Evolutionary conservation across 345 rosid species (phyloP).

Genomic region (Gossypium longicalyx): DNA sequence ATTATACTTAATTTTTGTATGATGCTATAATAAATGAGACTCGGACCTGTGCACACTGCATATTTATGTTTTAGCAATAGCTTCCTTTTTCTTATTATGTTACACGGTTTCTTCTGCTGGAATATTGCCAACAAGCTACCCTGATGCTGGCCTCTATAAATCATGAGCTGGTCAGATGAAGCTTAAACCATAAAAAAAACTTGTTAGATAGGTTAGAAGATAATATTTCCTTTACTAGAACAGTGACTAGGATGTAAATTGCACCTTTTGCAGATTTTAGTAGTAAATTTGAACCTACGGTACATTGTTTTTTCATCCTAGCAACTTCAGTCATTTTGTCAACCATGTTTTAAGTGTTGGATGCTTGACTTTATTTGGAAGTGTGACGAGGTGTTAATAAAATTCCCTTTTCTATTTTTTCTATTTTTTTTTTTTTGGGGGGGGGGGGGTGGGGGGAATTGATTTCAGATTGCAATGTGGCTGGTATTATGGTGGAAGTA

Average conservation of each 20-base stretch:
- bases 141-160: background rate
- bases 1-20: background rate
- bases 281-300: background rate
- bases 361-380: background rate
- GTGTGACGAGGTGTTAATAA: background rate
- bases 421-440: background rate
- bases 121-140: background rate
- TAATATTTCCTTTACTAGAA: background rate
- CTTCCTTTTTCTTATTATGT: background rate
- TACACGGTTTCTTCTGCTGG: background rate
- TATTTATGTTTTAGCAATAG: background rate
- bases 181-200: background rate
- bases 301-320: background rate
- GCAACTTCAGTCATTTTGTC: background rate
- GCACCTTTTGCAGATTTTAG: background rate
- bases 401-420: background rate
- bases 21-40: background rate
- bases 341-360: background rate
- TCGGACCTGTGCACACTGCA: background rate
- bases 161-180: background rate
- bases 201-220: background rate
- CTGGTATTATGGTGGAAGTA: constrained; percentile 79
- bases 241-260: background rate
- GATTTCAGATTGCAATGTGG: constrained; percentile 73
- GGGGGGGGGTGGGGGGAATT: background rate